Conservation (phyloP, 495 filamentous ascomycete species). For the Aspergillus baeticus region DNA sequence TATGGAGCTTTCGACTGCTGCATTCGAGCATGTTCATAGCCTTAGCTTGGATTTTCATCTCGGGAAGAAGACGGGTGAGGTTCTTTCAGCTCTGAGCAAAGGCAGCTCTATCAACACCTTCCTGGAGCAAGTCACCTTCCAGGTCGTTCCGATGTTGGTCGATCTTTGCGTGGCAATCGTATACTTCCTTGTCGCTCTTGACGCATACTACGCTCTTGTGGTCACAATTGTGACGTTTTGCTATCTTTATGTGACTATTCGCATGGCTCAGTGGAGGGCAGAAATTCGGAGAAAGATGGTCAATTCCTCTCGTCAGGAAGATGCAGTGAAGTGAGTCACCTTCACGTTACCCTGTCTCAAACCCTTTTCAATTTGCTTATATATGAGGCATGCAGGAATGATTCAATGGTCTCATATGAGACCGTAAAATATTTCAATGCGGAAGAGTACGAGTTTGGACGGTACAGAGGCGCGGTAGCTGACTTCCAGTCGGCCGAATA, state of each 20-base stretch:
- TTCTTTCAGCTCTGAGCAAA: constrained; percentile 91
- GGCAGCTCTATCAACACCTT: constrained; percentile 96
- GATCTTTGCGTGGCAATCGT: constrained; percentile 85
- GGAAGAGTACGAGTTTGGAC: constrained; percentile 86
- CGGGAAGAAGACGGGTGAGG: constrained; percentile 94
- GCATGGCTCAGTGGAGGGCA: constrained; percentile 90
- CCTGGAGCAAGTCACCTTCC: constrained; percentile 92
- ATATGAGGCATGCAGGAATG: constrained; percentile 57
- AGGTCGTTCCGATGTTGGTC: constrained; percentile 90
- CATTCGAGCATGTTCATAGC: constrained; percentile 95
- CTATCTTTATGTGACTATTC: constrained; percentile 93
- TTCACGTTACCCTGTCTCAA: background rate
- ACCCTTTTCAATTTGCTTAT: constrained; percentile 41
- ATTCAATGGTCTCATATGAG: constrained; percentile 96
- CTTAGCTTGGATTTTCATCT: constrained; percentile 96
- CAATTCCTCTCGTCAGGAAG: constrained; percentile 89
- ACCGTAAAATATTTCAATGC: constrained; percentile 99
- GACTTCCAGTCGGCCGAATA: constrained; percentile 87
- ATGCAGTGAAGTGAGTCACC: constrained; percentile 73
- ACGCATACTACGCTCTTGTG: constrained; percentile 89
- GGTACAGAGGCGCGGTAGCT: constrained; percentile 75
- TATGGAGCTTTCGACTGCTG: constrained; percentile 86
- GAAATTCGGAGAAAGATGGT: constrained; percentile 91
- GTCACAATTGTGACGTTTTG: constrained; percentile 90
- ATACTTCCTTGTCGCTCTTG: constrained; percentile 78